Conservation (phyloP, 1,284 basidiomycete genomes). For the Takashimella tepidaria region DNA sequence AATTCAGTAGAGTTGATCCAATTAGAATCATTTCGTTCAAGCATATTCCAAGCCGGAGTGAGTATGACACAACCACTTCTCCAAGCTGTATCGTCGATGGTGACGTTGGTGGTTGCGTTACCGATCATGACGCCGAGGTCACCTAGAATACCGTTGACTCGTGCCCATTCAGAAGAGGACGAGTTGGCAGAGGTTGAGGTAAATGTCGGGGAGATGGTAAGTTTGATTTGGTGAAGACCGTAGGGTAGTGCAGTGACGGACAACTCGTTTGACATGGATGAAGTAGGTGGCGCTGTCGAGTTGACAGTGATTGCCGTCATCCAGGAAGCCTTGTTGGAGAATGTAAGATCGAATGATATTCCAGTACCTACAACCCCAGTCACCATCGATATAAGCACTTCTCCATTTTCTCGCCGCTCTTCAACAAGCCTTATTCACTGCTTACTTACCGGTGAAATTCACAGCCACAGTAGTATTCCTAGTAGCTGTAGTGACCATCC, state of each 20-base stretch:
- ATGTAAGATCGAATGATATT: slow-evolving; percentile 1
- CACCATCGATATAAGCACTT: background rate
- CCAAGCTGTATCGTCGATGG: slow-evolving; percentile 40
- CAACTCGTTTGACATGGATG: background rate
- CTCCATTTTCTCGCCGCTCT: background rate
- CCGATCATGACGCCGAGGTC: slow-evolving; percentile 11
- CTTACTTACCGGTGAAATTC: slow-evolving; percentile 27
- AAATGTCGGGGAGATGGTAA: slow-evolving; percentile 13
- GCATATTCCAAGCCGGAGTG: slow-evolving; percentile 38
- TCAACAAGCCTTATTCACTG: background rate
- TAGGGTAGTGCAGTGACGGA: slow-evolving; percentile 16
- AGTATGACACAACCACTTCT: slow-evolving; percentile 22
- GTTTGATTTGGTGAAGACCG: slow-evolving; percentile 17
- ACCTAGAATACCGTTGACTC: slow-evolving; percentile 19
- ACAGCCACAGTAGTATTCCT: slow-evolving; percentile 9
- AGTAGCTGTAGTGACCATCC: slow-evolving; percentile 14
- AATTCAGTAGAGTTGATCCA: slow-evolving; percentile 28
- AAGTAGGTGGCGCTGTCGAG: slow-evolving; percentile 7
- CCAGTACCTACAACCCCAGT: slow-evolving; percentile 3
- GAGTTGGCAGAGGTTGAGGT: slow-evolving; percentile 2
- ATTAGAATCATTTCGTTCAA: slow-evolving; percentile 28
- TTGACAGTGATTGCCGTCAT: slow-evolving; percentile 12
- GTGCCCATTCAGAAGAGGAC: slow-evolving; percentile 8
- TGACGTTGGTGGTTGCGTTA: slow-evolving; percentile 18
- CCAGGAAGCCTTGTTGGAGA: slow-evolving; percentile 1